phyloP scores from a whole-genome alignment of 306 rosid species.

The Cucumis sativus region Cucumber_9930_V3 NC_026655.2:26991501-26992000 shows the following conservation, averaged over 20 bases:
- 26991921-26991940: background rate
- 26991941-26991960: background rate
- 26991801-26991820: background rate
- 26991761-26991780: slow-evolving; percentile 11
- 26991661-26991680: slow-evolving; percentile 47
- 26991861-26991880: background rate
- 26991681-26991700: slow-evolving; percentile 51
- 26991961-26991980: background rate
- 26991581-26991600: slow-evolving; percentile 51
- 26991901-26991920: background rate
- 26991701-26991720: slow-evolving; percentile 35
- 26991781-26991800: background rate
- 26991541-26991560: slow-evolving; percentile 47
- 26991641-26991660: slow-evolving; percentile 61
- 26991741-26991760: slow-evolving; percentile 37
- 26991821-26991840: slow-evolving; percentile 10
- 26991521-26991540: slow-evolving; percentile 41
- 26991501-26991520: slow-evolving; percentile 36
- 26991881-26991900: background rate
- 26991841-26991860: background rate
- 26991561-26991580: slow-evolving; percentile 62
- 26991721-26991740: slow-evolving; percentile 55
- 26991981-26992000: background rate
- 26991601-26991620: slow-evolving; percentile 55
- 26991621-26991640: slow-evolving; percentile 32